Percentiles rank a stretch among this genome's conserved stretches.
phyloP scores from a whole-genome alignment of 306 rosid species.

The Lithocarpus polystachyus region DNA sequence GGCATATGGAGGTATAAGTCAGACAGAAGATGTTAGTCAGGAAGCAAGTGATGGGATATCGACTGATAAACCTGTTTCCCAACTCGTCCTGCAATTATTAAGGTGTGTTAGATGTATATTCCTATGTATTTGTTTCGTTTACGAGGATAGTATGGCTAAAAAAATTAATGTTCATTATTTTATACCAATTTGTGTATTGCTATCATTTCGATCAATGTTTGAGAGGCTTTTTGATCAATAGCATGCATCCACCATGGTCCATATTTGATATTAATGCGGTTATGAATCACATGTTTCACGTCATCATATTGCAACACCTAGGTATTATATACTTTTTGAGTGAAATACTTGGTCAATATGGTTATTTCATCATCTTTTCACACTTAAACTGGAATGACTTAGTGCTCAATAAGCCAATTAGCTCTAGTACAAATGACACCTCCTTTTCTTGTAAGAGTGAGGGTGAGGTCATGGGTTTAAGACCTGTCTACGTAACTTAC shows the following conservation, averaged over 20 bases:
- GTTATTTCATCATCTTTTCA: too few species aligned
- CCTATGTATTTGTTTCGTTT: neutral
- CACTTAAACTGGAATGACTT: too few species aligned
- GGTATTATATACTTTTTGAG: too few species aligned
- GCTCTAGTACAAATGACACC: too few species aligned
- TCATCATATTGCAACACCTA: too few species aligned
- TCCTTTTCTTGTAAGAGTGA: too few species aligned
- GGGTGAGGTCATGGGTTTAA: too few species aligned
- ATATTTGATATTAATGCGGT: neutral
- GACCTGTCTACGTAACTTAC: too few species aligned
- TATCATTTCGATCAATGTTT: neutral
- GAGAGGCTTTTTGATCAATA: neutral
- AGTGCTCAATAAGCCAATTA: too few species aligned
- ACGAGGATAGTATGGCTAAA: neutral
- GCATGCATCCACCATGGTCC: neutral
- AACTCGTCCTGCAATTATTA: slow-evolving; percentile 37
- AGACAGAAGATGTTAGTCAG: slow-evolving; percentile 29
- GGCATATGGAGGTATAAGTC: slow-evolving; percentile 49
- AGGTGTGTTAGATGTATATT: slow-evolving; percentile 40
- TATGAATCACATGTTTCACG: neutral
- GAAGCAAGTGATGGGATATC: slow-evolving; percentile 41
- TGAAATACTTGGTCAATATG: too few species aligned
- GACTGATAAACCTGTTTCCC: slow-evolving; percentile 54
- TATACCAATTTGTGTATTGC: neutral
- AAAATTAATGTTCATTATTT: neutral